These are phyloP conservation scores for Nicotiana sylvestris DNA, from an alignment of 257 asterid species.

Conservation along the genomic window DNA sequence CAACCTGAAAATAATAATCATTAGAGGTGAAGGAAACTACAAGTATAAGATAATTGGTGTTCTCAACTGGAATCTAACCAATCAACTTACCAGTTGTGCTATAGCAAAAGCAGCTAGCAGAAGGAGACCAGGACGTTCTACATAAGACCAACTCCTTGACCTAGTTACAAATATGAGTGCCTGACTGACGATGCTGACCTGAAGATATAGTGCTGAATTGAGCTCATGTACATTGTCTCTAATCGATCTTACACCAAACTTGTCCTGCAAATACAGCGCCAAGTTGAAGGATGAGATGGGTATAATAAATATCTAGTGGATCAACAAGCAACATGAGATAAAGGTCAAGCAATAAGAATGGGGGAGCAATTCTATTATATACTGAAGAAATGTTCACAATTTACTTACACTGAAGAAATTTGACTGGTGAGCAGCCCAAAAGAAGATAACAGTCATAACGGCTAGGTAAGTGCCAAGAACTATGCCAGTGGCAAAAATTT, in stretches of 20 bases:
- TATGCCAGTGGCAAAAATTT: conserved; percentile 51
- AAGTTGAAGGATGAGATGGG: not conserved
- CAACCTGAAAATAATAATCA: conserved; percentile 23
- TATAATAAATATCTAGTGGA: not conserved
- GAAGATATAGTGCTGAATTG: conserved; percentile 48
- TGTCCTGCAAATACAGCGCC: conserved; percentile 23
- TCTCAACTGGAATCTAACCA: not conserved
- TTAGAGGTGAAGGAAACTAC: not conserved
- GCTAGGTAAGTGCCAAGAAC: conserved; percentile 59
- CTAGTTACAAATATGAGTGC: conserved; percentile 61
- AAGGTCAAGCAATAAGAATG: no score
- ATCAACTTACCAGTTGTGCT: conserved; percentile 45
- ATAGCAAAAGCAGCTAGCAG: conserved; percentile 35
- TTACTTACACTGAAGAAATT: conserved; percentile 43
- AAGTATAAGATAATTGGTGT: not conserved
- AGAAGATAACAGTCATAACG: conserved; percentile 55
- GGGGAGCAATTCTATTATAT: no score
- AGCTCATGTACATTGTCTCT: conserved; percentile 26
- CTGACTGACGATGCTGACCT: conserved; percentile 56
- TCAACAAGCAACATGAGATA: not conserved
- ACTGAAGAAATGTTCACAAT: not conserved
- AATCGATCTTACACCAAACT: conserved; percentile 39
- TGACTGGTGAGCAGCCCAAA: conserved; percentile 39
- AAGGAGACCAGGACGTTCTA: conserved; percentile 56
- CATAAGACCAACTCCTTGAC: conserved; percentile 52